These are phyloP conservation scores for Themeda triandra DNA, from an alignment of 176 grass and related monocot genomes.

Conservation along the genomic window DNA sequence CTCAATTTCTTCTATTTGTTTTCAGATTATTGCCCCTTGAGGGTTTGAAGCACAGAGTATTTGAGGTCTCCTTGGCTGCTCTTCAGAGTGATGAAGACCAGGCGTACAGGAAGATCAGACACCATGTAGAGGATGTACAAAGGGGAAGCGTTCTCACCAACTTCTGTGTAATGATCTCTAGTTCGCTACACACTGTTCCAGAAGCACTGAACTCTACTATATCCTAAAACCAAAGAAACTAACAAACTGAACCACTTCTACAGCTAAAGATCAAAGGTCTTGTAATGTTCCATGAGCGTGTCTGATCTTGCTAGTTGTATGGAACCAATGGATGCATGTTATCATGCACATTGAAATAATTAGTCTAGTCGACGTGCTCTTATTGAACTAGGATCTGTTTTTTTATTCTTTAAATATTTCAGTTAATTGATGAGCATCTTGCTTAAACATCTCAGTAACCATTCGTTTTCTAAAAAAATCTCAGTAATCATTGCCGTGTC, in stretches of 20 bases:
- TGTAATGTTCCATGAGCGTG: too few species aligned
- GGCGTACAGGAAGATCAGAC: slow-evolving; percentile 84
- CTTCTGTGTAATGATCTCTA: slow-evolving; percentile 73
- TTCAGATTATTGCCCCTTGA: too few species aligned
- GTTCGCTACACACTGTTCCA: too few species aligned
- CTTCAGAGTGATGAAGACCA: slow-evolving; percentile 86
- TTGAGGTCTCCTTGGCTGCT: slow-evolving; percentile 82
- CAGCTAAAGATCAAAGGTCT: too few species aligned
- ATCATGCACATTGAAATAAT: neutral
- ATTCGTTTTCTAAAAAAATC: too few species aligned
- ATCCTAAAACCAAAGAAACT: too few species aligned
- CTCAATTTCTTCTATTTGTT: too few species aligned
- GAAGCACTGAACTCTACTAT: too few species aligned
- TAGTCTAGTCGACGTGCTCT: neutral
- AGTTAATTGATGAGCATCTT: neutral
- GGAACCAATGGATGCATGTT: neutral
- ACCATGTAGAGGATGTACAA: slow-evolving; percentile 77
- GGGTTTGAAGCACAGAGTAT: slow-evolving; percentile 83
- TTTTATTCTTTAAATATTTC: neutral
- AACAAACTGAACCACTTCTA: too few species aligned
- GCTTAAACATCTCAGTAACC: too few species aligned
- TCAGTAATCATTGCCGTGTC: neutral
- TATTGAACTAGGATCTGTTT: neutral
- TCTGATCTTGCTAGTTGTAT: neutral
- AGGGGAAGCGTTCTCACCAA: slow-evolving; percentile 83